A percentile compares a stretch with the other conserved stretches of the same genome.
Conservation (phyloP, 2,329 filamentous ascomycete genomes). For the Monosporascus cannonballus region DNA sequence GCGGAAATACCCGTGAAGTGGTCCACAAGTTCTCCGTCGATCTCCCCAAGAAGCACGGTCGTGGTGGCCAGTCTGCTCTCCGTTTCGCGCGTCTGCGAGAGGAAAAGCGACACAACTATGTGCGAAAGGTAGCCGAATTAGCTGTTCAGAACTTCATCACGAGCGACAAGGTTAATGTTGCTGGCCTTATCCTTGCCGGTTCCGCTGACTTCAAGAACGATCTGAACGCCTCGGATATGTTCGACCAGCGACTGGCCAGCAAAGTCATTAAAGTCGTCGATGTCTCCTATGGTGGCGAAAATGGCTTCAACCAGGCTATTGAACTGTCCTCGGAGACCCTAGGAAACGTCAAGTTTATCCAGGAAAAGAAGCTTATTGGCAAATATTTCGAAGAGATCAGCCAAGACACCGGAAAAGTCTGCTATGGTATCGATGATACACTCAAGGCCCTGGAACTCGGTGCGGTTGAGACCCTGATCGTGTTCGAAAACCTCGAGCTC, state of each 20-base stretch:
- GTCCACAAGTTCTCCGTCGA: constrained; percentile 98
- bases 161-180: constrained; percentile 96
- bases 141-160: constrained; percentile 99
- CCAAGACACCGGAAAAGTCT: constrained; percentile 92
- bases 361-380: constrained; percentile 99
- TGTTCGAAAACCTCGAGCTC: constrained; percentile 95
- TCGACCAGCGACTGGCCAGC: constrained; percentile 80
- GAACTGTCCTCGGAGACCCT: constrained; percentile 92
- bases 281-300: constrained; percentile 97
- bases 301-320: constrained; percentile 99
- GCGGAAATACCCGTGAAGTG: constrained; percentile 93
- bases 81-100: constrained; percentile 99
- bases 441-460: constrained; percentile 94
- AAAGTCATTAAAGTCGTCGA: constrained; percentile 99
- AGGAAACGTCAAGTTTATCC: constrained; percentile 99
- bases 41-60: constrained; percentile 98
- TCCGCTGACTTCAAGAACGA: constrained; percentile 99
- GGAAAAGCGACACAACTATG: constrained; percentile 99
- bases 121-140: constrained; percentile 95
- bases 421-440: constrained; percentile 97
- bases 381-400: constrained; percentile 99
- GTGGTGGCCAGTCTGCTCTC: constrained; percentile 98
- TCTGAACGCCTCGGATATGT: constrained; percentile 94
- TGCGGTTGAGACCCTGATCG: constrained; percentile 89
- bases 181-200: constrained; percentile 89